Evolutionary conservation across 1,139 yeast genomes (phyloP), one percentile per base, ranked within the genome.

Genomic region (Nakaseomyces sp.): DNA sequence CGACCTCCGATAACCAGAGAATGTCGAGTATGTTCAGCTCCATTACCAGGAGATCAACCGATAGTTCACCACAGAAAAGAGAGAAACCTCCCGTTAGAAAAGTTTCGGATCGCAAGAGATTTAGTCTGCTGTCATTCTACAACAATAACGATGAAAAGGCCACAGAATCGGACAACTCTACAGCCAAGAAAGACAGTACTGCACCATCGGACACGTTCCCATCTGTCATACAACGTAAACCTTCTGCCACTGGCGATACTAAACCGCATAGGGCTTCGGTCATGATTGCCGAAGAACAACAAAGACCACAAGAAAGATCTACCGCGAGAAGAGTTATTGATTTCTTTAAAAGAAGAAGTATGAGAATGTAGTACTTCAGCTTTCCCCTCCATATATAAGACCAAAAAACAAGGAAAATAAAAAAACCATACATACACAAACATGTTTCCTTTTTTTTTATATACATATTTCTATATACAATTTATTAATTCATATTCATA

Each of bases 261-360:
- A 43, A 40, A 42, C 32, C 17, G 25, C 43, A 54, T 30, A 47
- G 58, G 8, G 49, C 50, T 5, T 56, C 60, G 1, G 48, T 54
- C 16, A 50, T 51, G 55, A 42, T 51, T 7, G 47, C 54, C 7
- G 30, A 19, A 25, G 40, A 24, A 13, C 18, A 22, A 2, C 29
- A 20, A 13, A 17, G 18, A 9, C 28, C 28, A 6, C 22, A 22
- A 18, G 31, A 26, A 7, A 37, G 22, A 22, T 79, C 88, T 44
- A 82, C 89, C 2, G 86, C 89, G 12, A 76, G 79, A 56, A 80
- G 79, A 55, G 89, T 83, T 20, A 78, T 83, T 77, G 89, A 83
- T 61, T 83, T 83, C 60, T 82, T 83, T 67, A 82, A 81, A 61
- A 74, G 91, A 63, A 76, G 87, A 66, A 82, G 89, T 61, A 76